Percentiles rank a stretch among this genome's conserved stretches.
Evolutionary conservation across 345 rosid species (phyloP).

Genomic region (Eucalyptus coolabah): DNA sequence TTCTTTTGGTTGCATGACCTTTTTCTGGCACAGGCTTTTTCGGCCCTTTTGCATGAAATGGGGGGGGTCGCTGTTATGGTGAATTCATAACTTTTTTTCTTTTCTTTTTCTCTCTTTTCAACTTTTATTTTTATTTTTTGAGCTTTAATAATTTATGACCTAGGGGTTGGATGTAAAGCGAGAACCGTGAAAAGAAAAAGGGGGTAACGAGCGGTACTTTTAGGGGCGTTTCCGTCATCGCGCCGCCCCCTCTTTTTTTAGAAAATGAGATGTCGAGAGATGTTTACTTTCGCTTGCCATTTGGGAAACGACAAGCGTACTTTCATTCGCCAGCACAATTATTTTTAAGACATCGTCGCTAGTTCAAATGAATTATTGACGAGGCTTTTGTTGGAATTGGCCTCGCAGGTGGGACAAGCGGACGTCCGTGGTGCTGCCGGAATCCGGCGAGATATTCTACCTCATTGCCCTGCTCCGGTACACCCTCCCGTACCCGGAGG

Average conservation of each 20-base stretch:
- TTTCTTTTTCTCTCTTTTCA: background rate
- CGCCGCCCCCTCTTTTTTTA: background rate
- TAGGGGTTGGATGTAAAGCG: background rate
- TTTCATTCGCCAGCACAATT: constrained; percentile 15
- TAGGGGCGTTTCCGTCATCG: background rate
- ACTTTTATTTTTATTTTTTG: background rate
- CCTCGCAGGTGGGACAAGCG: constrained; percentile 60
- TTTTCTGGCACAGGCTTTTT: background rate
- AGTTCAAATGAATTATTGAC: too few relatives aligned
- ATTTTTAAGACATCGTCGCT: constrained; percentile 12
- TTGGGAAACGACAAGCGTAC: constrained; percentile 25
- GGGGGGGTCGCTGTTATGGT: background rate
- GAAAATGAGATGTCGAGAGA: constrained; percentile 32
- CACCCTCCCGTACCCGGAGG: constrained; percentile 16
- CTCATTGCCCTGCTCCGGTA: constrained; percentile 79
- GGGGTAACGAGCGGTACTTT: background rate
- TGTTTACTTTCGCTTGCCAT: constrained; percentile 12
- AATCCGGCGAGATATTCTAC: constrained; percentile 68
- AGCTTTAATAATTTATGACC: background rate
- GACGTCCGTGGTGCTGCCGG: constrained; percentile 55
- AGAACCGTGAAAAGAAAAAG: background rate
- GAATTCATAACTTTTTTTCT: background rate
- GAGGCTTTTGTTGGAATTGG: background rate
- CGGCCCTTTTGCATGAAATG: background rate
- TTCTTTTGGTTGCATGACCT: background rate